phyloP scores from a whole-genome alignment of 2,329 filamentous ascomycete genomes.

The Alternaria gaisen region DNA sequence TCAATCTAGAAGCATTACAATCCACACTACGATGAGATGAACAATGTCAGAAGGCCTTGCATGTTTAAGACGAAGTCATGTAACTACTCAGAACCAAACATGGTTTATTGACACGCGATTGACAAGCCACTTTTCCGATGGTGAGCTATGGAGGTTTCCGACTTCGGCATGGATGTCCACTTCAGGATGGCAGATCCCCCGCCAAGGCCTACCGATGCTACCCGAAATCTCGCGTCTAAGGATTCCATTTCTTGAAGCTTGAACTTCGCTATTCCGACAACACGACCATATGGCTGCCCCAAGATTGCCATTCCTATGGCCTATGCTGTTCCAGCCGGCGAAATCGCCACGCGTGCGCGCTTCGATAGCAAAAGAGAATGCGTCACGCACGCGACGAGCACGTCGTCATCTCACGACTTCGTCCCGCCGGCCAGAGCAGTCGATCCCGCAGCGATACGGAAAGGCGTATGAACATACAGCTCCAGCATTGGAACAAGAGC shows the following conservation, averaged over 20 bases:
- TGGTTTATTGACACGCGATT: not conserved
- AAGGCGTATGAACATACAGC: slow-evolving; percentile 58
- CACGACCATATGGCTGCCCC: slow-evolving; percentile 53
- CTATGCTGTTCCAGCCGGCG: slow-evolving; percentile 53
- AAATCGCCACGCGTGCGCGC: slow-evolving; percentile 31
- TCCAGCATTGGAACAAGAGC: slow-evolving; percentile 39
- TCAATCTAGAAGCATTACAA: not conserved
- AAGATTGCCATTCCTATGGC: slow-evolving; percentile 58
- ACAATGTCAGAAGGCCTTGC: no score
- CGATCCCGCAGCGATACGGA: slow-evolving; percentile 56
- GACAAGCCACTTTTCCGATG: not conserved
- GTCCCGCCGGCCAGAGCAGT: slow-evolving; percentile 37
- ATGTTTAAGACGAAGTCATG: fast-evolving
- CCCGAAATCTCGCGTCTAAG: slow-evolving; percentile 20
- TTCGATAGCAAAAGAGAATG: slow-evolving; percentile 15
- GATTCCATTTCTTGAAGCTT: slow-evolving; percentile 6
- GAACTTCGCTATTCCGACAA: slow-evolving; percentile 5
- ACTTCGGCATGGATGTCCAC: slow-evolving; percentile 18
- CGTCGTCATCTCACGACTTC: slow-evolving; percentile 42
- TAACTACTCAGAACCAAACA: not conserved
- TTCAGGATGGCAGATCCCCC: slow-evolving; percentile 24
- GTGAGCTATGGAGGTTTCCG: not conserved
- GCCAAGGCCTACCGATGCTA: slow-evolving; percentile 18
- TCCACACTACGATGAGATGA: not conserved
- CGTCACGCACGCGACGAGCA: slow-evolving; percentile 22